Evolutionary conservation across 192 early-diverging fungal genomes (phyloP).

Genomic region (Coemansia sp.): DNA sequence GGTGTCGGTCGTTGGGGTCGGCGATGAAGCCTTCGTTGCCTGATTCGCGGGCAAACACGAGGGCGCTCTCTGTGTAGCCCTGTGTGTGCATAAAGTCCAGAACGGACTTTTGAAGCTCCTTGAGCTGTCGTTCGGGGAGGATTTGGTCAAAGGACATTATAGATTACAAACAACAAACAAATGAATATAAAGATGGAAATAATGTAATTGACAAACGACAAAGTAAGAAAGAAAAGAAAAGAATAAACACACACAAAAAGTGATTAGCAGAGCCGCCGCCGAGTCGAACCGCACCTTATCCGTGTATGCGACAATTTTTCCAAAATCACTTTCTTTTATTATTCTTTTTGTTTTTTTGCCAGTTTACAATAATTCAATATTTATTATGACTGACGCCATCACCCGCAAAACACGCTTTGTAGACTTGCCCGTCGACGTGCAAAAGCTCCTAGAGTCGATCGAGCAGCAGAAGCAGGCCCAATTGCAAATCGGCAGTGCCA

Average conservation of each 20-base stretch:
- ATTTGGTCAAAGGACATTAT: constrained; percentile 33
- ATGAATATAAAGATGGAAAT: no score
- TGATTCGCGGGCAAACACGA: constrained; percentile 71
- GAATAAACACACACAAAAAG: background rate
- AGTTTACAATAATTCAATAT: background rate
- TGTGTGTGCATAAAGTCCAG: constrained; percentile 85
- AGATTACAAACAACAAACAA: background rate
- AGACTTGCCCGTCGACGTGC: constrained; percentile 29
- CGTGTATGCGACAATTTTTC: no score
- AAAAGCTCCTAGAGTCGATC: constrained; percentile 25
- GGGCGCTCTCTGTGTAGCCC: constrained; percentile 68
- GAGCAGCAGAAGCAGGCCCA: constrained; percentile 47
- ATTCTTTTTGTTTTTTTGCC: background rate
- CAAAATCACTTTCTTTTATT: no score
- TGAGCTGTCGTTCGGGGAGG: constrained; percentile 71
- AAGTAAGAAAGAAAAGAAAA: background rate
- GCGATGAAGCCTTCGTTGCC: constrained; percentile 68
- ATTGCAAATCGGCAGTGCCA: constrained; percentile 43
- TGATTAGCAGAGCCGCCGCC: no score
- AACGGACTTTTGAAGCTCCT: constrained; percentile 73
- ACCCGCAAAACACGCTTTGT: constrained; percentile 46
- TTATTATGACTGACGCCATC: background rate
- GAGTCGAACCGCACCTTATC: no score
- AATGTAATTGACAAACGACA: no score
- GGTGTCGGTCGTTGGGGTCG: constrained; percentile 66